Evolutionary conservation across 148 eudicot genomes (phyloP), one percentile per base, ranked within the genome.

Genomic region (Dysphania ambrosioides): DNA sequence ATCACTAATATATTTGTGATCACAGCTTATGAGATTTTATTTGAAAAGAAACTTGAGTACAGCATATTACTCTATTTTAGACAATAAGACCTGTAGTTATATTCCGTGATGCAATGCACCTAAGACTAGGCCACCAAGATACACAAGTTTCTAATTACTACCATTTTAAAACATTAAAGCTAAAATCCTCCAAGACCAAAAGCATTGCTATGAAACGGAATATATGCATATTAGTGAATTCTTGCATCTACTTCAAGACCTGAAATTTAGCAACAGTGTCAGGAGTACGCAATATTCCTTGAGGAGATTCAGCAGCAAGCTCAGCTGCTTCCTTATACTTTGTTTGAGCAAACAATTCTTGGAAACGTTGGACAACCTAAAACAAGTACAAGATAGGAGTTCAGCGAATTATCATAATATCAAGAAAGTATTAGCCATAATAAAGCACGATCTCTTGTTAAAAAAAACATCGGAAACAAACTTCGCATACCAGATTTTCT

Each of bases 221-320:
- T n/a, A 56, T 34, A 59, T 55, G 35, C 18, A 75, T 3, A 32
- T 59, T 21, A 8, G 44, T 42, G 13, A 79, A 40, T 4, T 12
- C 11, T 35, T 44, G 63, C 47, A 77, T 30, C 31, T 42, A 65
- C 24, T 35, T 3, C n/a, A 15, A 72, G 78, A 87, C 99, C 99
- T 95, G 99, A 84, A 95, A 95, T 81, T 95, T 95, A 44, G 99
- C 94, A 79, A 95, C 99, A 47, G 99, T 95, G 73, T 95, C 99
- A 77, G 99, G 97, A 35, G 99, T 95, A 16, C 99, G 92, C 67
- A 95, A 87, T 68, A 95, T 89, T 60, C 97, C 97, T 77, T 95
- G 97, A n/a, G 99, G 99, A 77, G 99, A 92, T 79, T 95, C 99
- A 75, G 99, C 99, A 78, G 99, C 99, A 85, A 95, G 99, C 82